Conservation (phyloP, 495 filamentous ascomycete species). For the Penicillium coprophilum region DNA sequence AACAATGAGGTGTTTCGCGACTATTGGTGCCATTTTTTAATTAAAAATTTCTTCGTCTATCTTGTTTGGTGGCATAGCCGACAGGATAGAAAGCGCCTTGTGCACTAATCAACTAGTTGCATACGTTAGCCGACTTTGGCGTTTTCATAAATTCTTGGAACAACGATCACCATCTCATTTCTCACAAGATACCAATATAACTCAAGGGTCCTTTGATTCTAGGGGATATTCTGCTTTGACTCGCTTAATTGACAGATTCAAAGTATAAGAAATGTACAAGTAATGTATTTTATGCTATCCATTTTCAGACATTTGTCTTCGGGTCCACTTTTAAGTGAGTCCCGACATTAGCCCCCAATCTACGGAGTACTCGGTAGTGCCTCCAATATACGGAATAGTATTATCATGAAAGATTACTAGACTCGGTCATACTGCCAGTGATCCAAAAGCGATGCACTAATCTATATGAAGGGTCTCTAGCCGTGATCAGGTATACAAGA, state of each 20-base stretch:
- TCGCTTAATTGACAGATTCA: no score
- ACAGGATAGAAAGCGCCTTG: background rate
- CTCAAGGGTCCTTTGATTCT: no score
- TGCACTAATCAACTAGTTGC: constrained; percentile 1
- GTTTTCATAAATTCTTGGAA: background rate
- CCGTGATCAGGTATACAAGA: no score
- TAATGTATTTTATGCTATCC: no score
- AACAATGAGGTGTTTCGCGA: background rate
- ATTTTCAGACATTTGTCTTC: background rate
- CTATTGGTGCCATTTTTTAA: no score
- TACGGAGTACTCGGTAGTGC: no score
- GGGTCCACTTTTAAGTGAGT: background rate
- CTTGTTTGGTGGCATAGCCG: background rate
- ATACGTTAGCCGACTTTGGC: background rate
- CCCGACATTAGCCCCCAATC: background rate
- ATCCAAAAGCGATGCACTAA: background rate
- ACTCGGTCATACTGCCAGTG: background rate
- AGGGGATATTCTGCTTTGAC: no score
- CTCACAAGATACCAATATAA: background rate
- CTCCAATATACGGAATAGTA: no score
- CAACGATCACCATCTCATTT: background rate
- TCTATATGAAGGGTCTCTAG: background rate
- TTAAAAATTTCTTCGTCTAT: no score
- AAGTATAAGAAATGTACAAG: no score
- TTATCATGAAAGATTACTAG: no score